Evolutionary conservation across 345 rosid genomes (phyloP).

Genomic region (Nasturtium officinale): DNA sequence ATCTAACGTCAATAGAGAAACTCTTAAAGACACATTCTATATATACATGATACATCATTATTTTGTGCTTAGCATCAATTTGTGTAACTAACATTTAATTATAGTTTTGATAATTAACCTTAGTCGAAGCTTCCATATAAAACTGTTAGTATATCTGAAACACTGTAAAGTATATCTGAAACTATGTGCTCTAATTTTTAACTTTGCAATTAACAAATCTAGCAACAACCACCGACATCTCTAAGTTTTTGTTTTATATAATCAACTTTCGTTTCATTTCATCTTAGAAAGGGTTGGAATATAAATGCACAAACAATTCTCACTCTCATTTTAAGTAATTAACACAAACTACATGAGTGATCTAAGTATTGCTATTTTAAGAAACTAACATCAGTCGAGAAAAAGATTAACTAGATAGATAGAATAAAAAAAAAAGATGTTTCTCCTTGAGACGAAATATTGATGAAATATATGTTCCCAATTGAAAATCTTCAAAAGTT

Average conservation of each 20-base stretch:
- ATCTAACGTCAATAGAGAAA: not conserved
- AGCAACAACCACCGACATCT: not conserved
- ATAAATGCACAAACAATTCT: too few species aligned
- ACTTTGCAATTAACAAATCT: not conserved
- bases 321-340: too few species aligned
- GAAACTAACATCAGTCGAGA: not conserved
- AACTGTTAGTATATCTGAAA: not conserved
- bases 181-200: not conserved
- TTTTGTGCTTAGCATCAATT: not conserved
- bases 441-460: not conserved
- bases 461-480: not conserved
- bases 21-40: not conserved
- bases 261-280: not conserved
- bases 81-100: not conserved
- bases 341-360: not conserved
- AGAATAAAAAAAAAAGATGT: not conserved
- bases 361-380: not conserved
- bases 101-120: not conserved
- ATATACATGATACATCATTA: not conserved
- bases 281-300: not conserved
- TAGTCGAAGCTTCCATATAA: not conserved
- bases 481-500: not conserved
- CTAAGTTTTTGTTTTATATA: not conserved
- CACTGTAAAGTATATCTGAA: too few species aligned
- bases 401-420: not conserved